These are phyloP conservation scores for Blastobotrys serpentis DNA, from an alignment of 1,139 yeast genomes.

Conservation along the genomic window DNA sequence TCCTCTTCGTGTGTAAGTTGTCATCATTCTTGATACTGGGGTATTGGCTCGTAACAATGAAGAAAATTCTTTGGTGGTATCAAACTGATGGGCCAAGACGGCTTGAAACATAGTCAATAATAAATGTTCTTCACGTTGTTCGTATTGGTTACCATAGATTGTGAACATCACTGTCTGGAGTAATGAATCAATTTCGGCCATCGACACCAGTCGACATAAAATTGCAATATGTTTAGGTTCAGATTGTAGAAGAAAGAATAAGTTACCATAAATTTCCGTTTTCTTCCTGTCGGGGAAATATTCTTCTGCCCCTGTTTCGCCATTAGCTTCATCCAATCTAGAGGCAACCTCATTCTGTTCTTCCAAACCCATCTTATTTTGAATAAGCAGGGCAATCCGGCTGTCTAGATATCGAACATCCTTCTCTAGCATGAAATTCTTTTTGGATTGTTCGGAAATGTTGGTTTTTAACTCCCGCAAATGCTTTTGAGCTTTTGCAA, in stretches of 20 bases:
- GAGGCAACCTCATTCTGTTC: slow-evolving; percentile 42
- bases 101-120: slow-evolving; percentile 43
- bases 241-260: slow-evolving; percentile 42
- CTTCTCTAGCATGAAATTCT: slow-evolving; percentile 42
- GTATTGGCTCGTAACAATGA: slow-evolving; percentile 44
- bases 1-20: slow-evolving; percentile 45
- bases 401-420: slow-evolving; percentile 44
- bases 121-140: slow-evolving; percentile 44
- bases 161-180: slow-evolving; percentile 46
- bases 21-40: slow-evolving; percentile 46
- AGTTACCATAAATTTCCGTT: slow-evolving; percentile 39
- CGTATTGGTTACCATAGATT: slow-evolving; percentile 46
- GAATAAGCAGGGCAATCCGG: slow-evolving; percentile 43
- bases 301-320: slow-evolving; percentile 22
- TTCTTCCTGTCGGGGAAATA: slow-evolving; percentile 35
- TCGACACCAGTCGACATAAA: slow-evolving; percentile 40
- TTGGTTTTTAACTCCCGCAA: slow-evolving; percentile 38
- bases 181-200: slow-evolving; percentile 43
- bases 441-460: slow-evolving; percentile 41
- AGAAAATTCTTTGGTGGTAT: slow-evolving; percentile 40
- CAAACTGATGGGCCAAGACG: slow-evolving; percentile 43
- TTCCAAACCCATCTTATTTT: slow-evolving; percentile 42
- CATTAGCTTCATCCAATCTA: slow-evolving; percentile 31
- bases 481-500: slow-evolving; percentile 40
- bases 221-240: slow-evolving; percentile 44